Percentiles rank a stretch among this genome's conserved stretches.
Conservation (phyloP, 2,329 filamentous ascomycete species). For the Epichloe gansuensis region DNA sequence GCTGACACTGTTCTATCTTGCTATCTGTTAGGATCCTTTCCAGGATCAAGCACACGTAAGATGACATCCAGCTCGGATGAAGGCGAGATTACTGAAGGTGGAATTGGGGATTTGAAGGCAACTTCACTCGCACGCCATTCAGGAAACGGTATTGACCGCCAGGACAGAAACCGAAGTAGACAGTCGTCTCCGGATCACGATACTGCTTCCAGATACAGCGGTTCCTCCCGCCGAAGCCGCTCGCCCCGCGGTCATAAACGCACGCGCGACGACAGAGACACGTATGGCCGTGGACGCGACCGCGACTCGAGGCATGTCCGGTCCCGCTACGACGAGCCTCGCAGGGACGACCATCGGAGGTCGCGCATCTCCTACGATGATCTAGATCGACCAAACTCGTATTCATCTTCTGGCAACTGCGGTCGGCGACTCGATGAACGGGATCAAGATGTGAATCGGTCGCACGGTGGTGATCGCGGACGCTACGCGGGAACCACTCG, state of each 20-base stretch:
- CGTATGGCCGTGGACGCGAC: constrained; percentile 31
- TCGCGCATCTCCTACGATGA: constrained; percentile 43
- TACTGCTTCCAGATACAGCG: constrained; percentile 30
- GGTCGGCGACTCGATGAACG: constrained; percentile 25
- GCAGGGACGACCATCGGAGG: constrained; percentile 33
- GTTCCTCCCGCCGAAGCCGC: constrained; percentile 34
- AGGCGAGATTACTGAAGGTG: constrained; percentile 73
- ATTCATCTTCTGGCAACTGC: background rate
- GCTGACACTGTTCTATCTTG: constrained; percentile 21
- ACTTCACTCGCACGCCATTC: constrained; percentile 67
- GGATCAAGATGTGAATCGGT: constrained; percentile 19
- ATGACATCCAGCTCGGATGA: constrained; percentile 60
- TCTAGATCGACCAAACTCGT: constrained; percentile 38
- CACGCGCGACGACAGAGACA: constrained; percentile 48
- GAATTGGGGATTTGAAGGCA: constrained; percentile 62
- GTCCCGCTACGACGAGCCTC: constrained; percentile 48
- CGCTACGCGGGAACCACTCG: constrained; percentile 24
- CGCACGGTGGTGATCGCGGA: constrained; percentile 13
- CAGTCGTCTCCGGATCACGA: constrained; percentile 45
- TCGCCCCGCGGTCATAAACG: constrained; percentile 60
- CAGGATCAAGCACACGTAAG: constrained; percentile 10
- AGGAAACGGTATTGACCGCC: constrained; percentile 83
- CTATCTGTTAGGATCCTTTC: constrained; percentile 4
- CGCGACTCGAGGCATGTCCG: constrained; percentile 48
- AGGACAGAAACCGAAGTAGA: constrained; percentile 64